Base-by-base conservation (phyloP, 257 asterid species). In the Datura wrightii region DNA sequence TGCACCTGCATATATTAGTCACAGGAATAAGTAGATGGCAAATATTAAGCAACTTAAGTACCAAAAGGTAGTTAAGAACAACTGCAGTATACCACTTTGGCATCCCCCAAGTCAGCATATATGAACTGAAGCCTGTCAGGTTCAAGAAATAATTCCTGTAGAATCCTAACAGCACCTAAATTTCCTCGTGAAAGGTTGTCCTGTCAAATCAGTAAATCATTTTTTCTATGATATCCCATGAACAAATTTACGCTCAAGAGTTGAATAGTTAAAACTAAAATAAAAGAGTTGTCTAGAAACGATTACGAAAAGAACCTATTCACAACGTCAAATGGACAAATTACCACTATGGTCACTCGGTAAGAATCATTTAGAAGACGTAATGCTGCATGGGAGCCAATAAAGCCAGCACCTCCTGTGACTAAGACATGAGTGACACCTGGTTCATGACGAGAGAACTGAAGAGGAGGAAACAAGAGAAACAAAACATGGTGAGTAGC, bases 381-480 rank as follows among this genome's bases (percentile, higher is more conserved):
- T 79, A 95, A 86, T 44, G 95, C 95, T 80, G 98, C 97, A 87
- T 95, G 99, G 55, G 98, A 94, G 60, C 99, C 99, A 53, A 95
- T 95, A 90, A 89, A 95, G 10, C 97, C 99, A 83, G 98, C 99
- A 82, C 99, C 98, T 88, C 99, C 99, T 50, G 98, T 95, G 54
- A 95, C 97, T 84, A 95, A 89, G 83, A 95, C 98, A 87, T 95
- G 99, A 86, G 97, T 92, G 37, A 94, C 96, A 52, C 98, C 98
- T 19, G 92, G 88, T 89, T 95, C 98, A 44, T 88, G 94, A 69
- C 86, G 88, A 53, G 99, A 92, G 84, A 95, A 94, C 98, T 95
- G 91, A 66, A 46, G 36, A 71, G 83, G 83, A 72, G 80, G 58
- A 34, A 72, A 46, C 80, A 72, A 46, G 80, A 72, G 39, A 72